Base-by-base conservation (phyloP, 257 asterid species). In the Salvia miltiorrhiza region DNA sequence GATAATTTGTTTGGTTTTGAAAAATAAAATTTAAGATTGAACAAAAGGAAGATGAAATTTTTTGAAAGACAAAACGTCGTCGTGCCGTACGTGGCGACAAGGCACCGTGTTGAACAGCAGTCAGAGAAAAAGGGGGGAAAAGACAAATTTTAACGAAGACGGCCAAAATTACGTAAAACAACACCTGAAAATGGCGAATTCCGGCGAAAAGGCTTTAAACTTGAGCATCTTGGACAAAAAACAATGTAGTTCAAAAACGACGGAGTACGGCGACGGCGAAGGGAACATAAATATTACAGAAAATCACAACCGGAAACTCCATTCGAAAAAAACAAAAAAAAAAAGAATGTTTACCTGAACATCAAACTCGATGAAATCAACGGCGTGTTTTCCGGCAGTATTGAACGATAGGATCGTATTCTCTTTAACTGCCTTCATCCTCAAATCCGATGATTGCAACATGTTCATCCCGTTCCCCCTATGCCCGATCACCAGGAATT, bases 381-480 rank as follows among this genome's bases (percentile, higher is more conserved):
- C 20, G 41, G 96, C 86, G 73, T 55, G 77, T n/a, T 83, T 79
- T 0, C 78, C 89, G 70, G 97, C 99, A 3, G 90, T 65, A 53
- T 91, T 91, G 71, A 94, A 94, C 2, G 99, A 91, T 13, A 85
- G 86, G 73, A 94, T 75, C 4, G 99, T 84, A 48, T 94, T 94
- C 73, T 94, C 99, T 26, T 89, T 94, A 28, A 91, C 65, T 3
- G 93, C 88, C 54, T 85, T 88, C 87, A 86, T 80, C 77, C 93
- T 89, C 76, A 80, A 83, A 81, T 94, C 99, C 56, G 88, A 12
- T 0, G 99, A 89, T 16, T 89, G 96, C 93, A 91, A 52, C 77
- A 79, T 53, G 26, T 94, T 94, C 99, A 94, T 94, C 44, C 99
- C 99, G 72, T 77, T 86, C 33, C 99, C 99, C 73, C 99, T 79